A percentile compares a stretch with the other conserved stretches of the same genome.
Conservation (phyloP, 306 rosid species). For the Quercus engelmannii region DNA sequence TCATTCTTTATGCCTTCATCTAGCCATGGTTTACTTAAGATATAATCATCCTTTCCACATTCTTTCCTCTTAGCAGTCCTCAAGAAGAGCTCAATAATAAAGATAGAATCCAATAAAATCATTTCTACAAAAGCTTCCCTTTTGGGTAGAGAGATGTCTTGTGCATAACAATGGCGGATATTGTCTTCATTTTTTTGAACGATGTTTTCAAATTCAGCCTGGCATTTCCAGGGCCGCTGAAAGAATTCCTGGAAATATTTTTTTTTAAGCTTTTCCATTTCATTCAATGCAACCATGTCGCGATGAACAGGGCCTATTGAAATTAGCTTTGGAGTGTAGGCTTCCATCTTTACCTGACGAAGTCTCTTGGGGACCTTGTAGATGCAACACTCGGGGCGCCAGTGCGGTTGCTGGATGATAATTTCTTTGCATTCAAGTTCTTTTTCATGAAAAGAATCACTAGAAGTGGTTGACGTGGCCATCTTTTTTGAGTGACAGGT, state of each 20-base stretch:
- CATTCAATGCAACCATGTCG: not conserved
- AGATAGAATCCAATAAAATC: conserved; percentile 15
- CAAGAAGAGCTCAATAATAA: conserved; percentile 21
- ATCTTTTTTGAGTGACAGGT: too few species aligned
- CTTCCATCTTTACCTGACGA: conserved; percentile 1
- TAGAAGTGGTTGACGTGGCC: too few species aligned
- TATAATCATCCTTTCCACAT: not conserved
- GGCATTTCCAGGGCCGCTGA: not conserved
- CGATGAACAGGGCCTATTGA: conserved; percentile 26
- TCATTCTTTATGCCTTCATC: not conserved
- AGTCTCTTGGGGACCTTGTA: conserved; percentile 19
- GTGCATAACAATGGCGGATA: not conserved
- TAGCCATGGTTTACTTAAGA: not conserved
- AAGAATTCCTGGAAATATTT: not conserved
- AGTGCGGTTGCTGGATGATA: not conserved
- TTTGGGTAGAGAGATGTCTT: not conserved
- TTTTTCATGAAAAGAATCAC: not conserved
- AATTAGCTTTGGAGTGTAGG: conserved; percentile 19
- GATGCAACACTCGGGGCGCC: too few species aligned
- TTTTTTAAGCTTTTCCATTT: not conserved
- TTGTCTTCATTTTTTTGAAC: not conserved
- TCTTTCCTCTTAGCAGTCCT: not conserved
- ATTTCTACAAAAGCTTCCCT: not conserved
- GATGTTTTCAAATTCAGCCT: not conserved
- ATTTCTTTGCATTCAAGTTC: not conserved